These are phyloP conservation scores for Pueraria montana DNA, from an alignment of 306 rosid species.

Conservation along the genomic window DNA sequence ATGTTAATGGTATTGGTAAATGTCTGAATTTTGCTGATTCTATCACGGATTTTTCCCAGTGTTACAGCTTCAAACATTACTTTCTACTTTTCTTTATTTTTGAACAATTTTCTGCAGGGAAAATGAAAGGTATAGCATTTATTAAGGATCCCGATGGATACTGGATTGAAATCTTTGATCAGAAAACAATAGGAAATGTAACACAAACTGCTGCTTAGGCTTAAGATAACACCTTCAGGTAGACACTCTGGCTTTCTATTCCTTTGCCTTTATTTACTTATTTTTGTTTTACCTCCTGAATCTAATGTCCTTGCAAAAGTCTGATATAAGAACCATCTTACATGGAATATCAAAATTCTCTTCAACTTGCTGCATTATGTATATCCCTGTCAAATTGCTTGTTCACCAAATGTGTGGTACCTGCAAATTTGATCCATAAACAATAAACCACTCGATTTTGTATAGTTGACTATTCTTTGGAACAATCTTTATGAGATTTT, in stretches of 20 bases:
- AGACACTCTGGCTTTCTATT: constrained; percentile 10
- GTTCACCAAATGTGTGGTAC: not conserved
- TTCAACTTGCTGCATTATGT: not conserved
- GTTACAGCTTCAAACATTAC: constrained; percentile 25
- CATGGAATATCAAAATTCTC: not conserved
- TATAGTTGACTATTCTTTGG: not conserved
- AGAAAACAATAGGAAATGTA: constrained; percentile 60
- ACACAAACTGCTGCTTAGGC: constrained; percentile 57
- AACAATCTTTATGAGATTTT: constrained; percentile 1
- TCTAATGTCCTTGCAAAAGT: not conserved
- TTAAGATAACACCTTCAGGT: constrained; percentile 54
- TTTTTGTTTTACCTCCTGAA: constrained; percentile 1
- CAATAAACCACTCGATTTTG: not conserved
- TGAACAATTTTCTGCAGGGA: constrained; percentile 63
- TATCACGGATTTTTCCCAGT: not conserved
- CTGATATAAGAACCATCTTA: not conserved
- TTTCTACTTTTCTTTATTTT: not conserved
- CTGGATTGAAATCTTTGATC: constrained; percentile 96
- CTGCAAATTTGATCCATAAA: not conserved
- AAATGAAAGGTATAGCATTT: constrained; percentile 94
- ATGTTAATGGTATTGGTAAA: not conserved
- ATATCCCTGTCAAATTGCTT: not conserved
- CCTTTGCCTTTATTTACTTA: not conserved
- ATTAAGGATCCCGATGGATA: constrained; percentile 97
- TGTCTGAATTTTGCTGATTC: constrained; percentile 11